Evolutionary conservation across 23 red algal genomes (phyloP).

Genomic region (Pyropia yezoensis): DNA sequence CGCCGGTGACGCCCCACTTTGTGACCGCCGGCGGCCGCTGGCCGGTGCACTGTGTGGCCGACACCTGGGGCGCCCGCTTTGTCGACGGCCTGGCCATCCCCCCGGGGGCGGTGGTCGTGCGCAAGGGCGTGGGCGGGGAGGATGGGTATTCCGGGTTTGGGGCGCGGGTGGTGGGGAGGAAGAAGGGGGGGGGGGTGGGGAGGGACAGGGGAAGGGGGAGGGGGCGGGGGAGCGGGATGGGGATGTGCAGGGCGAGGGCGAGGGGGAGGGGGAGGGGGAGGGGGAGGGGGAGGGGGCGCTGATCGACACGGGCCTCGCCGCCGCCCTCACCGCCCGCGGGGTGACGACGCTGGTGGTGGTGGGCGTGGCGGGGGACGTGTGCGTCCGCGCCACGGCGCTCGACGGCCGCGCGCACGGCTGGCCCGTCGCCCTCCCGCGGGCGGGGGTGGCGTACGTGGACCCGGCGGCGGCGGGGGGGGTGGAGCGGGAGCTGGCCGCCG

Average conservation of each 20-base stretch:
- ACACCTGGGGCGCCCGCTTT: constrained; percentile 27
- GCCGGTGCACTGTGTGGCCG: constrained; percentile 73
- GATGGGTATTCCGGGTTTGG: constrained; percentile 72
- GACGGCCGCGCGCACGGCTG: constrained; percentile 6
- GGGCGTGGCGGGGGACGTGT: constrained; percentile 58
- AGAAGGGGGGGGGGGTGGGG: no score
- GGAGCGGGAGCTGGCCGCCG: no score
- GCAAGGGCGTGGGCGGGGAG: constrained; percentile 38
- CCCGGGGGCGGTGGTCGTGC: constrained; percentile 9
- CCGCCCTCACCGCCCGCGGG: constrained; percentile 4
- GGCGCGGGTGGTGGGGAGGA: constrained; percentile 4
- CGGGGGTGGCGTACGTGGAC: no score
- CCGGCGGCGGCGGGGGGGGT: no score
- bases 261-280: no score
- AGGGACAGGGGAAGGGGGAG: no score
- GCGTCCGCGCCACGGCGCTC: constrained; percentile 41
- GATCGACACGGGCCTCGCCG: constrained; percentile 10
- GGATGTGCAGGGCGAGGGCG: no score
- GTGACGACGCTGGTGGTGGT: constrained; percentile 33
- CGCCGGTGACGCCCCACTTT: background rate
- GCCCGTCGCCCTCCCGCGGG: no score
- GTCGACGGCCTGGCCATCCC: constrained; percentile 3
- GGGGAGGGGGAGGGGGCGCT: no score
- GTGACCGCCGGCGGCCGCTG: constrained; percentile 3
- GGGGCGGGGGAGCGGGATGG: no score